These are phyloP conservation scores for Kluyveromyces dobzhanskii DNA, from an alignment of 805 yeast species.

Conservation along the genomic window DNA sequence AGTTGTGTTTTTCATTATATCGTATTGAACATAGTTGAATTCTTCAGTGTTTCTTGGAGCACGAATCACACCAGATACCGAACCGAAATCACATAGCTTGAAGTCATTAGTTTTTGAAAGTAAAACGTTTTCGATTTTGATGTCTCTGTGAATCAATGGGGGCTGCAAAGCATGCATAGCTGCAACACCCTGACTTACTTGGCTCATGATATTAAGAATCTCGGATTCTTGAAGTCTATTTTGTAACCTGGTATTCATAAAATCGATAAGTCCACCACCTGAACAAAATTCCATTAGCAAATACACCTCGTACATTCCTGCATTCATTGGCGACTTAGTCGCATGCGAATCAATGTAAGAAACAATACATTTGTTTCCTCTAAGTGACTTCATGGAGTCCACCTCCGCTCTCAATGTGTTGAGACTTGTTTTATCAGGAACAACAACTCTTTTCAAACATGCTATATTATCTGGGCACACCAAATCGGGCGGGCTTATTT, in stretches of 20 bases:
- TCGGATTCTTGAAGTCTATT: conserved; percentile 62
- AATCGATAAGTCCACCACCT: conserved; percentile 66
- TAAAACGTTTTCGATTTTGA: conserved; percentile 74
- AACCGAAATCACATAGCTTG: conserved; percentile 78
- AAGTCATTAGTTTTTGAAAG: conserved; percentile 49
- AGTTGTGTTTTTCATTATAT: conserved; percentile 70
- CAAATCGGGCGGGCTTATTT: conserved; percentile 48
- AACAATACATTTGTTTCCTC: conserved; percentile 74
- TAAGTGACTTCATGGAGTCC: conserved; percentile 87
- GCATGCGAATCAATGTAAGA: conserved; percentile 95
- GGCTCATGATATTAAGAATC: conserved; percentile 57
- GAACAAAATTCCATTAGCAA: conserved; percentile 75
- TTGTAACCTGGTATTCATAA: conserved; percentile 65
- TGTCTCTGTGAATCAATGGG: conserved; percentile 69
- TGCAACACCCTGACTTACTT: conserved; percentile 64
- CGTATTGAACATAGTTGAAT: conserved; percentile 50
- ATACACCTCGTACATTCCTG: conserved; percentile 66
- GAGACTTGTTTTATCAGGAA: conserved; percentile 80
- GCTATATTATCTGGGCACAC: conserved; percentile 48
- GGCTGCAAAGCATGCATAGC: conserved; percentile 69
- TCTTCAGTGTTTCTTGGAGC: conserved; percentile 59
- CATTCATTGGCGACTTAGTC: conserved; percentile 45
- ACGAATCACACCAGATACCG: conserved; percentile 49
- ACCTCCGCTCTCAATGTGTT: conserved; percentile 87
- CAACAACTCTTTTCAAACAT: conserved; percentile 90